Percentiles rank a stretch among this genome's conserved stretches.
Conservation (phyloP, 495 filamentous ascomycete species). For the Talaromyces borbonicus region DNA sequence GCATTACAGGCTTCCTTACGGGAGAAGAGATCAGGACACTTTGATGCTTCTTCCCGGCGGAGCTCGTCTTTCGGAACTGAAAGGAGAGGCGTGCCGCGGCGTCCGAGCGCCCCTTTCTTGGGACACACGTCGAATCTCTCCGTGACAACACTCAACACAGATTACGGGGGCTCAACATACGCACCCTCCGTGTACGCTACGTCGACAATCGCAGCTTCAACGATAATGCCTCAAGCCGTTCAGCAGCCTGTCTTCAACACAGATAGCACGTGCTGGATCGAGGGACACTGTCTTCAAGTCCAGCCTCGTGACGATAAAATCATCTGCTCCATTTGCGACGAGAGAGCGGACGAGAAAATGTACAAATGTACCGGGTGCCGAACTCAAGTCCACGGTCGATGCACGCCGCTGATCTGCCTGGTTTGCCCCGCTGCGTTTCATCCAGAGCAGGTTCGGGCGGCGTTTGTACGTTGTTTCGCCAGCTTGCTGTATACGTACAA, state of each 20-base stretch:
- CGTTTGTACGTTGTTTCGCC: slow-evolving; percentile 89
- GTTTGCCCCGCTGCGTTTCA: slow-evolving; percentile 88
- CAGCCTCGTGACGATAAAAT: slow-evolving; percentile 55
- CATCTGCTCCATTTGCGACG: slow-evolving; percentile 79
- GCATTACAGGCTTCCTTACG: slow-evolving; percentile 73
- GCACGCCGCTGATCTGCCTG: slow-evolving; percentile 68
- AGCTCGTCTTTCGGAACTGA: slow-evolving; percentile 88
- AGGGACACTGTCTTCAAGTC: slow-evolving; percentile 85
- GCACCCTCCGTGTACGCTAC: slow-evolving; percentile 93
- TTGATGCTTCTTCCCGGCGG: slow-evolving; percentile 71
- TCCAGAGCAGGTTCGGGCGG: slow-evolving; percentile 79
- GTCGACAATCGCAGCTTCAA: slow-evolving; percentile 95
- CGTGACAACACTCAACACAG: slow-evolving; percentile 71
- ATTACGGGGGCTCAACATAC: slow-evolving; percentile 69
- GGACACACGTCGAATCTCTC: slow-evolving; percentile 75
- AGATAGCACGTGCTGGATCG: slow-evolving; percentile 80
- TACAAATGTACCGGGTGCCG: slow-evolving; percentile 77
- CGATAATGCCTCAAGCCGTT: slow-evolving; percentile 85
- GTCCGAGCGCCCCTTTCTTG: slow-evolving; percentile 77
- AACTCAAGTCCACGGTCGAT: slow-evolving; percentile 68
- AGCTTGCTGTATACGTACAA: slow-evolving; percentile 95
- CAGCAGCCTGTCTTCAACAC: slow-evolving; percentile 78
- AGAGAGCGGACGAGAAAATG: slow-evolving; percentile 79
- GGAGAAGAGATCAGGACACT: slow-evolving; percentile 92
- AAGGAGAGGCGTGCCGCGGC: slow-evolving; percentile 48